Evolutionary conservation across 1,284 basidiomycete species (phyloP), one percentile per base, ranked within the genome.

Genomic region (Cystobasidium sp.): DNA sequence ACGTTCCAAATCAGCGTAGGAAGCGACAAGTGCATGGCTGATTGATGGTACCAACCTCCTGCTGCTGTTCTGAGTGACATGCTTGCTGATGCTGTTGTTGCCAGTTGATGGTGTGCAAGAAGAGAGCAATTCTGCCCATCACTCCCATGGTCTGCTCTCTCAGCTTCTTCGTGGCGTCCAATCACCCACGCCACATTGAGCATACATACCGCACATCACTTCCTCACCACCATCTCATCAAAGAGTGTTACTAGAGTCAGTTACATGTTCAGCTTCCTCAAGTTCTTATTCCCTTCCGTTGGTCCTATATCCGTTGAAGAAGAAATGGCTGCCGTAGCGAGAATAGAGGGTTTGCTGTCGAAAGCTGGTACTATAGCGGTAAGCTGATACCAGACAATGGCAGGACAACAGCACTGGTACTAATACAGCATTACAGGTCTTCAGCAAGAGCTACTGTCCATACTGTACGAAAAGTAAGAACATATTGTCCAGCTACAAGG

Each of bases 331-430:
- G 70, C 70, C 2, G 52, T 52, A 22, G 44, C 39, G 1, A 39
- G 51, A 12, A 59, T 73, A 44, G 70, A 73, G 31, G 41, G 39
- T 16, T 14, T 73, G 31, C 37, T 73, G 16, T 47, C 59, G 6
- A 73, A 73, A 51, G 70, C 70, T 47, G 70, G 70, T 4, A 73
- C 70, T 31, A 59, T 73, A 49, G 70, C 70, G 22, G 70, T 73
- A 52, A 39, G 64, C 14, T 16, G 6, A 44, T 12, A 3, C 22
- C 16, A 16, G 31, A 12, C 55, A 37, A 18, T 22, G 18, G 20
- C 39, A 31, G 31, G 5, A 31, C 5, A 31, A 31, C 31, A 31
- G 31, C 31, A 31, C 31, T 1, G 31, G 5, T 31, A 31, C 31
- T 31, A 31, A 31, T 31, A 31, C 31, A 31, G 43, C 16, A 14